Base-by-base conservation (phyloP, 2,329 filamentous ascomycete genomes). In the Ophiostoma ulmi region DNA sequence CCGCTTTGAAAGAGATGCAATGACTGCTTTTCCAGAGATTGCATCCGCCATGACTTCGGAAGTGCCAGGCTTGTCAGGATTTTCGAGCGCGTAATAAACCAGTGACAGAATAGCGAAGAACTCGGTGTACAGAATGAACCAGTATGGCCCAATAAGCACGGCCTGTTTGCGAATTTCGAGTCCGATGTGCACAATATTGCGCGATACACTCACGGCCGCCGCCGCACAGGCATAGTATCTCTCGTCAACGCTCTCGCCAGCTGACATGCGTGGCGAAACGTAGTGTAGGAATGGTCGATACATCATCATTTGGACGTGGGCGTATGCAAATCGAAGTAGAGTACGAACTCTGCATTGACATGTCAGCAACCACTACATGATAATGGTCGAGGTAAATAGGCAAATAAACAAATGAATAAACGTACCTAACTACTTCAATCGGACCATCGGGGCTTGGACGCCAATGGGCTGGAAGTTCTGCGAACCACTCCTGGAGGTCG, bases 281-380 rank as follows among this genome's bases (percentile, higher is more conserved):
- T 94, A 95, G 77, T 95, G 92, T 14, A 95, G 81, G 77, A 95
- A 95, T 0, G 92, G 92, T 22, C 92, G 84, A 76, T 95, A 95
- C 1, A 95, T 81, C 76, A 95, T 88, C 78, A 95, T 89, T 76
- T 94, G 92, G 5, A 93, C 90, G 76, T 94, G 91, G 1, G 90
- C 91, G 77, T 91, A 94, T n/a, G 89, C 87, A 79, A 95, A 90
- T 48, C 91, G 86, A 26, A 95, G 82, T 35, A 94, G 82, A 73
- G 93, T 92, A 72, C 92, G 91, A n/a, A 88, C 84, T 5, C 63
- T 65, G 63, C 31, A n/a, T n/a, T n/a, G 22, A 13, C 36, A 20
- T 13, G 52, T 65, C 11, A 65, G 36, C 13, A 20, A 5, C 17
- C 5, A 31, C 31, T 31, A 10, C 52, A 26, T 55, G 17, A 48